Evolutionary conservation across 257 asterid species (phyloP).

Genomic region (Solanum acaule): DNA sequence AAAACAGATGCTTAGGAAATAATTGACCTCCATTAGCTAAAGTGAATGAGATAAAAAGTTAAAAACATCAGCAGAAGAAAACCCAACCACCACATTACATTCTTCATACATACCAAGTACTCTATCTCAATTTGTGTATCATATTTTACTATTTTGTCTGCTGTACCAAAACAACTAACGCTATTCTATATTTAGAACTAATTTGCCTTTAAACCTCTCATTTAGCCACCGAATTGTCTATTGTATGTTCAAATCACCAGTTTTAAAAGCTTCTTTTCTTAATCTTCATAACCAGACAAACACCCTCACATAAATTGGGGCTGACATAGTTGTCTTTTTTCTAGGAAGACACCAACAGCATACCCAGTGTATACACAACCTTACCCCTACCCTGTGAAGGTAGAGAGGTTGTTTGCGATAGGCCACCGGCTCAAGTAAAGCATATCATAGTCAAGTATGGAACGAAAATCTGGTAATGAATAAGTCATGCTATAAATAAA

Average conservation of each 20-base stretch:
- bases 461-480: not conserved
- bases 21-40: not conserved
- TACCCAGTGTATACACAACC: not conserved
- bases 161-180: not conserved
- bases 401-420: not conserved
- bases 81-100: not conserved
- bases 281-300: not conserved
- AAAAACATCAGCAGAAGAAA: not conserved
- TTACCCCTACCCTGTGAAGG: not conserved
- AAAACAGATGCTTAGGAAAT: not conserved
- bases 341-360: not conserved
- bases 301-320: not conserved
- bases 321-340: not conserved
- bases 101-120: not conserved
- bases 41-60: not conserved
- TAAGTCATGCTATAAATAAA: not conserved
- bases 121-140: not conserved
- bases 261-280: not conserved
- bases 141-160: not conserved
- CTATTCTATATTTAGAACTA: not conserved
- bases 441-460: not conserved
- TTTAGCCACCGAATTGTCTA: not conserved
- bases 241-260: not conserved
- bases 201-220: not conserved
- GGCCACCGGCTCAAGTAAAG: not conserved